phyloP scores from a whole-genome alignment of 331 rosid species.

The Dryas integrifolia region DNA sequence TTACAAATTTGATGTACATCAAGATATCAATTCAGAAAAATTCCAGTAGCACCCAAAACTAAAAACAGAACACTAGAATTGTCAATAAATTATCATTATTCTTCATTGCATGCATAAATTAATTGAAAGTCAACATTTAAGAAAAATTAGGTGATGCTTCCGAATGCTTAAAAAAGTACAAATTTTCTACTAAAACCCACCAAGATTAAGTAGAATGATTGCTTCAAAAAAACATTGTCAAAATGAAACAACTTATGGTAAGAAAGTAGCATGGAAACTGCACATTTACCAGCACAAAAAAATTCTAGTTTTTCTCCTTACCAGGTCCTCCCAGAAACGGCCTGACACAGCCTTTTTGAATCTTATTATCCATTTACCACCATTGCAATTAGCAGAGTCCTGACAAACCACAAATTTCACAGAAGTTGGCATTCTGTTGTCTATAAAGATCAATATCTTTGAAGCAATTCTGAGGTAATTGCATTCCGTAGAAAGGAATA shows the following conservation, averaged over 20 bases:
- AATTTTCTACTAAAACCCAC: neutral
- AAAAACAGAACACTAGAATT: neutral
- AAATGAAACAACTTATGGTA: neutral
- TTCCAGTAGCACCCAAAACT: neutral
- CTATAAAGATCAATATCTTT: neutral
- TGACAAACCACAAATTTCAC: slow-evolving; percentile 29
- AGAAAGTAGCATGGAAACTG: neutral
- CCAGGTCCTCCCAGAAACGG: slow-evolving; percentile 98
- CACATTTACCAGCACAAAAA: neutral
- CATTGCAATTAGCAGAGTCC: slow-evolving; percentile 96
- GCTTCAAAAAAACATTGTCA: neutral
- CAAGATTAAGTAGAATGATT: neutral
- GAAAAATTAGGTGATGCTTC: neutral
- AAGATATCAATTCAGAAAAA: neutral
- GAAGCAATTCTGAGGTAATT: neutral
- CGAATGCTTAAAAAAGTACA: neutral
- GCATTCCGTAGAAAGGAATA: neutral
- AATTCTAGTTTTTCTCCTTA: slow-evolving; percentile 31
- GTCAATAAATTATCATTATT: neutral
- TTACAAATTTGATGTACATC: neutral
- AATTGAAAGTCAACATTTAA: neutral
- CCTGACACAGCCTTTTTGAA: slow-evolving; percentile 88
- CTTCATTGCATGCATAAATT: neutral
- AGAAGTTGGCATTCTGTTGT: neutral
- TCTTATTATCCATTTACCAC: slow-evolving; percentile 97